Percentiles rank a stretch among this genome's conserved stretches.
phyloP scores from a whole-genome alignment of 495 filamentous ascomycete genomes.

The Chaetomium fimeti region DNA sequence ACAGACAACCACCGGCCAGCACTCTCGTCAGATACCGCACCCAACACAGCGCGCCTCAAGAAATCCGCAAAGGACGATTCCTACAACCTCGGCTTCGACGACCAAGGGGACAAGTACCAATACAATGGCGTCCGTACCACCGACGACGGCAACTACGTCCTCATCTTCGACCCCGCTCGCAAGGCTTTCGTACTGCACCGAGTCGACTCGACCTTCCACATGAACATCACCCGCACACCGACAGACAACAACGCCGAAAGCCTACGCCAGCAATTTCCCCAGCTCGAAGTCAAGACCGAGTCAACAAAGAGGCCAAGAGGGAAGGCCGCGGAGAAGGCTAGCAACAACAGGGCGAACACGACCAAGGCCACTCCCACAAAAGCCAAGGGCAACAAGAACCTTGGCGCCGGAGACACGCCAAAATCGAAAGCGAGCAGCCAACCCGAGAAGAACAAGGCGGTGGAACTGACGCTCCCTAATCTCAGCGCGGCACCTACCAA shows the following conservation, averaged over 20 bases:
- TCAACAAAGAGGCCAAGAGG: conserved; percentile 22
- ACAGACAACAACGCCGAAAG: conserved; percentile 40
- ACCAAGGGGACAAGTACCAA: conserved; percentile 49
- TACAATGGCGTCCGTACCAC: conserved; percentile 51
- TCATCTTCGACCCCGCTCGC: conserved; percentile 54
- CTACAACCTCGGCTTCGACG: conserved; percentile 49
- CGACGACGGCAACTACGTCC: conserved; percentile 52
- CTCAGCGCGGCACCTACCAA: conserved; percentile 2
- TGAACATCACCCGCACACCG: conserved; percentile 53
- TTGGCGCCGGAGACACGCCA: conserved; percentile 15
- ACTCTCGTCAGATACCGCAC: conserved; percentile 45
- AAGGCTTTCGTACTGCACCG: conserved; percentile 57
- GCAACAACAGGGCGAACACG: conserved; percentile 25
- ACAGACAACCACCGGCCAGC: conserved; percentile 56
- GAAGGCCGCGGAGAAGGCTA: conserved; percentile 26
- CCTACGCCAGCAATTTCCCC: conserved; percentile 45
- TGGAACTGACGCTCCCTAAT: conserved; percentile 30
- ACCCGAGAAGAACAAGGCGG: conserved; percentile 24
- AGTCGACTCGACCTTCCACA: conserved; percentile 58
- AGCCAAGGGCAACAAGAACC: conserved; percentile 15
- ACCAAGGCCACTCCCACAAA: conserved; percentile 25
- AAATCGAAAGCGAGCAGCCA: conserved; percentile 16
- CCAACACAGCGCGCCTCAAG: conserved; percentile 47
- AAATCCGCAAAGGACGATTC: conserved; percentile 43
- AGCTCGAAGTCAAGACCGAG: conserved; percentile 37